These are phyloP conservation scores for Musa beccarii DNA, from an alignment of 176 grass and related monocot species.

Conservation along the genomic window DNA sequence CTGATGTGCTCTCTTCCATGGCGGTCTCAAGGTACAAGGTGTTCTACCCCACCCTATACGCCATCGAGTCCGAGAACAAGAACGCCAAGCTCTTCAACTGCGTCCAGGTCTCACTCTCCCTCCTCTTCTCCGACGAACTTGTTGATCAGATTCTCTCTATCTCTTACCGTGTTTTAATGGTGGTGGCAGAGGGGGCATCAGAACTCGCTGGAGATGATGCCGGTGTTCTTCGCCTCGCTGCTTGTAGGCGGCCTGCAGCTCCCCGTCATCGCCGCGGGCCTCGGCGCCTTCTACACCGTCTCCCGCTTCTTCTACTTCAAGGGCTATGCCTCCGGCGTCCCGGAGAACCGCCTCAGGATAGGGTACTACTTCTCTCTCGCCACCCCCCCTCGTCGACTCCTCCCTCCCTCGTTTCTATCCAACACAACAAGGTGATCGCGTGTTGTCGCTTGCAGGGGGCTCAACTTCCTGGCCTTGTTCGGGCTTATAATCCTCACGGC, in stretches of 20 bases:
- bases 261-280: constrained; percentile 45
- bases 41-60: constrained; percentile 65
- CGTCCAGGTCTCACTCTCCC: constrained; percentile 45
- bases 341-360: constrained; percentile 78
- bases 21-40: constrained; percentile 70
- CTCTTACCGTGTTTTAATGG: neutral
- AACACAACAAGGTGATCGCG: neutral
- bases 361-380: constrained; percentile 39
- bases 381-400: neutral
- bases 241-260: constrained; percentile 73
- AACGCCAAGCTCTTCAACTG: constrained; percentile 97
- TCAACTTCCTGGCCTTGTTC: constrained; percentile 63
- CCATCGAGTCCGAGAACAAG: constrained; percentile 75
- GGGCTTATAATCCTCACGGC: constrained; percentile 66
- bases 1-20: neutral
- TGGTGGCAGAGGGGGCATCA: constrained; percentile 81
- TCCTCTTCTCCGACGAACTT: neutral
- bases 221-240: constrained; percentile 77
- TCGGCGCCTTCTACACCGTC: constrained; percentile 56
- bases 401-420: neutral
- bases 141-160: neutral
- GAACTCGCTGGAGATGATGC: constrained; percentile 94
- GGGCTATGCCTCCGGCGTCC: constrained; percentile 77
- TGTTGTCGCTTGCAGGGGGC: constrained; percentile 27
- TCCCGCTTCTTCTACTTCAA: constrained; percentile 97